Conservation (phyloP, 1,284 basidiomycete genomes). For the Clitocybe nebularis region DNA sequence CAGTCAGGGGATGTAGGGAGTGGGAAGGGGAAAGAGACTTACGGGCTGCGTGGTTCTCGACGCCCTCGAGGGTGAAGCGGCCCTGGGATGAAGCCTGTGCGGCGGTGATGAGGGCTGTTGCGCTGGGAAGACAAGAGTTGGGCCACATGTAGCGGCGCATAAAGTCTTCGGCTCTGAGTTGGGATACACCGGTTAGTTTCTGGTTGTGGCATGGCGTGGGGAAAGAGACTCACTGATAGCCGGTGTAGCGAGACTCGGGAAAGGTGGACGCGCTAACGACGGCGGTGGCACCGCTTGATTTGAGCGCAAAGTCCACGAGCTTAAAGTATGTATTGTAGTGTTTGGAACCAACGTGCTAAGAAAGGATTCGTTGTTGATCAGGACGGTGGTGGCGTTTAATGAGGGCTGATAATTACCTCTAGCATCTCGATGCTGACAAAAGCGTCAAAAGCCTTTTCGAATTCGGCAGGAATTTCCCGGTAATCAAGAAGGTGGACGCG, state of each 20-base stretch:
- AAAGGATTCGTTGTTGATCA: constrained; percentile 12
- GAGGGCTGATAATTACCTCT: constrained; percentile 60
- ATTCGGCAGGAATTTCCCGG: constrained; percentile 71
- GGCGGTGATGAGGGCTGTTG: constrained; percentile 67
- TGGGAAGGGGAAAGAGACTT: constrained; percentile 22
- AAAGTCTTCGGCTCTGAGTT: constrained; percentile 75
- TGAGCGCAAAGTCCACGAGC: constrained; percentile 78
- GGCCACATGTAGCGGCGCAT: constrained; percentile 94
- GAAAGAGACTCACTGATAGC: constrained; percentile 55
- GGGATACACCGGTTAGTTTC: constrained; percentile 6
- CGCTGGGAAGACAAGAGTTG: constrained; percentile 82
- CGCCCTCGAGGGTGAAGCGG: constrained; percentile 78
- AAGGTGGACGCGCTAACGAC: constrained; percentile 83
- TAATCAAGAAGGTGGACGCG: constrained; percentile 88
- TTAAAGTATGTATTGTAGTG: constrained; percentile 76
- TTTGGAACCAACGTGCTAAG: constrained; percentile 66
- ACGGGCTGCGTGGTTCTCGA: constrained; percentile 85
- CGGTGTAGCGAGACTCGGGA: constrained; percentile 71
- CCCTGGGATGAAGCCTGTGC: constrained; percentile 64
- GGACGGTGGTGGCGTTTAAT: constrained; percentile 6
- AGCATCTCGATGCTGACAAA: constrained; percentile 92
- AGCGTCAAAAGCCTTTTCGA: constrained; percentile 80
- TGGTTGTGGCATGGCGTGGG: too few relatives aligned
- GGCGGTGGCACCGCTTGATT: constrained; percentile 61
- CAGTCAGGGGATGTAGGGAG: not conserved